Conservation (phyloP, 2,329 filamentous ascomycete genomes). For the Aspergillus sp. region DNA sequence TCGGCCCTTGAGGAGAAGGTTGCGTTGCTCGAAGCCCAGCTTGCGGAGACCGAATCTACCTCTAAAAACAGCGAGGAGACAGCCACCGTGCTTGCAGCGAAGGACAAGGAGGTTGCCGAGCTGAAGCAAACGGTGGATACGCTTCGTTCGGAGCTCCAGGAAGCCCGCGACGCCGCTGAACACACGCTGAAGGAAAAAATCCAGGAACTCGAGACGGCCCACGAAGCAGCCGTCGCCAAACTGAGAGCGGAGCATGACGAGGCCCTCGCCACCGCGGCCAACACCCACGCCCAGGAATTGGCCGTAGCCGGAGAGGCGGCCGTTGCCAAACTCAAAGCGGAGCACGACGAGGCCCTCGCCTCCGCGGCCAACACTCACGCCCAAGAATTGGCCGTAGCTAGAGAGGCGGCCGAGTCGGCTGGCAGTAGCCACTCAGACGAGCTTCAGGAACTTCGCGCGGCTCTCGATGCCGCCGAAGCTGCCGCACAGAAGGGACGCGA, state of each 20-base stretch:
- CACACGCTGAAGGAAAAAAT: slow-evolving; percentile 23
- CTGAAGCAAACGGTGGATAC: slow-evolving; percentile 34
- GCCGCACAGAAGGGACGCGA: slow-evolving; percentile 29
- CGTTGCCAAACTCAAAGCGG: too few species aligned
- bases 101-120: slow-evolving; percentile 36
- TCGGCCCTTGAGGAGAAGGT: slow-evolving; percentile 36
- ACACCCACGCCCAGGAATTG: slow-evolving; percentile 36
- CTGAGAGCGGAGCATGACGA: slow-evolving; percentile 19
- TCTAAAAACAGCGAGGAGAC: slow-evolving; percentile 26
- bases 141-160: slow-evolving; percentile 35
- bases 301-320: slow-evolving; percentile 31
- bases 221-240: slow-evolving; percentile 29
- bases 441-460: slow-evolving; percentile 34
- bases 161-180: slow-evolving; percentile 21
- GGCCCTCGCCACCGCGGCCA: slow-evolving; percentile 23
- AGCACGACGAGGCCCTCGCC: slow-evolving; percentile 10
- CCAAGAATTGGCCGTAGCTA: slow-evolving; percentile 33
- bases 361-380: slow-evolving; percentile 30
- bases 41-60: slow-evolving; percentile 32
- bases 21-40: slow-evolving; percentile 34
- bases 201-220: slow-evolving; percentile 28
- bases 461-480: slow-evolving; percentile 31
- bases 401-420: slow-evolving; percentile 31
- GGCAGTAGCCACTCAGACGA: slow-evolving; percentile 30
- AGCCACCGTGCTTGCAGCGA: slow-evolving; percentile 30